Evolutionary conservation across 2,329 filamentous ascomycete genomes (phyloP).

Genomic region (Fusarium siculi): DNA sequence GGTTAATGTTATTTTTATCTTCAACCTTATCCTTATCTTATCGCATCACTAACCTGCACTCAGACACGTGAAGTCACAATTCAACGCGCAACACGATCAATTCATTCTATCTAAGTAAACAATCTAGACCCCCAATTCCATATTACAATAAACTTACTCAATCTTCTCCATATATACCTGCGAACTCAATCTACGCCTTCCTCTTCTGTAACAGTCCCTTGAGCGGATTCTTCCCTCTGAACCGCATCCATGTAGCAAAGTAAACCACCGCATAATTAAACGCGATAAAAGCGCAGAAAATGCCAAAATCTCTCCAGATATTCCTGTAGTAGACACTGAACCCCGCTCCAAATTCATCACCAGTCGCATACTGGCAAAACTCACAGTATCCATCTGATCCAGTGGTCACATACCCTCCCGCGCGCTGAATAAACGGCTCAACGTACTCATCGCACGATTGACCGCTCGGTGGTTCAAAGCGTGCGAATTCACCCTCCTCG

Average conservation of each 20-base stretch:
- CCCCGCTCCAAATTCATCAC: slow-evolving; percentile 67
- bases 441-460: slow-evolving; percentile 71
- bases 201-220: slow-evolving; percentile 45
- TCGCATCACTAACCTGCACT: rapidly evolving
- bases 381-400: slow-evolving; percentile 68
- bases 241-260: slow-evolving; percentile 53
- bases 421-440: slow-evolving; percentile 59
- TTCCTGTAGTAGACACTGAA: slow-evolving; percentile 71
- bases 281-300: slow-evolving; percentile 70
- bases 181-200: slow-evolving; percentile 1
- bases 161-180: too few relatives aligned
- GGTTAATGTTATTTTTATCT: background rate
- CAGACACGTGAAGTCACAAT: rapidly evolving
- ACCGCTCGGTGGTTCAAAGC: slow-evolving; percentile 68
- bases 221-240: slow-evolving; percentile 53
- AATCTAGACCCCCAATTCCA: background rate
- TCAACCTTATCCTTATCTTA: background rate
- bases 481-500: slow-evolving; percentile 65
- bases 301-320: slow-evolving; percentile 74
- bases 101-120: background rate
- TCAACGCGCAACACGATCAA: background rate
- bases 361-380: slow-evolving; percentile 71
- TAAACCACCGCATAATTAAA: slow-evolving; percentile 67
- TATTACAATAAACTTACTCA: background rate
- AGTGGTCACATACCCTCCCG: slow-evolving; percentile 70